phyloP scores from a whole-genome alignment of 2,329 filamentous ascomycete genomes.

The Curvularia eragrostidis region DNA sequence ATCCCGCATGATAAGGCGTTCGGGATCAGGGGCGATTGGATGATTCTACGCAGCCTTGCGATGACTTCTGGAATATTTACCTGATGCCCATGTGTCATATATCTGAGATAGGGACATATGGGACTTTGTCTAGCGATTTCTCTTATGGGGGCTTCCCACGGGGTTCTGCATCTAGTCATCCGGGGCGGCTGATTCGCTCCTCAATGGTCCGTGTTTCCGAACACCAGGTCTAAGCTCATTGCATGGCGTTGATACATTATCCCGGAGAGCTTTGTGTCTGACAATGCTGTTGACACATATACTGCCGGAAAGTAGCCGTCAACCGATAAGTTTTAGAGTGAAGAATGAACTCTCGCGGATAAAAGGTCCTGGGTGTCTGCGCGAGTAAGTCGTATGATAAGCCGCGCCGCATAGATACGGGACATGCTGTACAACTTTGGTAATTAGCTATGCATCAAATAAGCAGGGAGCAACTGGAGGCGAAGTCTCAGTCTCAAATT shows the following conservation, averaged over 20 bases:
- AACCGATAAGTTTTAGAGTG: neutral
- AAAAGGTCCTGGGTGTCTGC: neutral
- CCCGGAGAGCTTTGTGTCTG: slow-evolving; percentile 1
- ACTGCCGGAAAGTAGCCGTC: neutral
- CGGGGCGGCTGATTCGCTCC: slow-evolving; percentile 26
- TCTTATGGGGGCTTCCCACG: slow-evolving; percentile 22
- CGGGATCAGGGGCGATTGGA: slow-evolving; percentile 25
- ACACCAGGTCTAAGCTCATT: slow-evolving; percentile 23
- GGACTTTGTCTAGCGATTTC: slow-evolving; percentile 21
- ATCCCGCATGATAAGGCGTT: slow-evolving; percentile 29
- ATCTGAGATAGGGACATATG: slow-evolving; percentile 16
- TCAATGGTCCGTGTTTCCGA: slow-evolving; percentile 32
- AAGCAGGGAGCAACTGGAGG: neutral
- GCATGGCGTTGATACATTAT: slow-evolving; percentile 5
- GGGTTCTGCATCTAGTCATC: slow-evolving; percentile 23
- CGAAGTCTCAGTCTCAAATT: neutral
- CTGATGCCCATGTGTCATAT: slow-evolving; percentile 31
- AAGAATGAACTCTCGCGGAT: neutral
- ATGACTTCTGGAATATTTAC: slow-evolving; percentile 26
- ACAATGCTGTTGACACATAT: neutral
- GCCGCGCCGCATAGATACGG: slow-evolving; percentile 4
- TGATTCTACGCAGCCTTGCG: slow-evolving; percentile 9
- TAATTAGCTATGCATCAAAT: neutral
- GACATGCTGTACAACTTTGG: neutral
- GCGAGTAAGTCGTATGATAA: neutral